These are phyloP conservation scores for Venturiaceae sp. DNA, from an alignment of 2,329 filamentous ascomycete species.

Conservation along the genomic window DNA sequence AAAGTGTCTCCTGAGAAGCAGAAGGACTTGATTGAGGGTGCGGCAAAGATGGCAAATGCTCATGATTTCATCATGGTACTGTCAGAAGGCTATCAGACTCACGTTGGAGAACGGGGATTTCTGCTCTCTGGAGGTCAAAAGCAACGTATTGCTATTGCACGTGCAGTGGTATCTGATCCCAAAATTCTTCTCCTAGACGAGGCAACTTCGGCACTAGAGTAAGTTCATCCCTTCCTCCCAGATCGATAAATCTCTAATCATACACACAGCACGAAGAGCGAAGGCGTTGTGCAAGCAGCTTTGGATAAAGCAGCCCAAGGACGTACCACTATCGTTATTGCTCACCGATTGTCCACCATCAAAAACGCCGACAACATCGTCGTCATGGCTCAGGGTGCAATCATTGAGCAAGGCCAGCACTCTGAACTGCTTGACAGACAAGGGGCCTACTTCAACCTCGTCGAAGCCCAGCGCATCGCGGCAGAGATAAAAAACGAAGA, in stretches of 20 bases:
- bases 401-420: constrained; percentile 88
- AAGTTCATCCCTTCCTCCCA: background rate
- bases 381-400: constrained; percentile 76
- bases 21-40: constrained; percentile 62
- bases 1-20: constrained; percentile 57
- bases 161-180: constrained; percentile 82
- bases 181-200: constrained; percentile 91
- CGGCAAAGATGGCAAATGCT: constrained; percentile 84
- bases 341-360: constrained; percentile 90
- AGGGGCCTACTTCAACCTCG: constrained; percentile 73
- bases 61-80: constrained; percentile 80
- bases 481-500: constrained; percentile 35
- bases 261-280: constrained; percentile 62
- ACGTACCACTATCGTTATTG: constrained; percentile 91
- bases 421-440: constrained; percentile 61
- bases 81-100: constrained; percentile 83
- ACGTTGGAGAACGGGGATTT: constrained; percentile 92
- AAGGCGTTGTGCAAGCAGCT: constrained; percentile 88
- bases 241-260: background rate
- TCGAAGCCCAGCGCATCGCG: constrained; percentile 78
- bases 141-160: constrained; percentile 89
- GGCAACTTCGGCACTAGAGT: constrained; percentile 81
- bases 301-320: constrained; percentile 78
- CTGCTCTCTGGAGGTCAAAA: constrained; percentile 91
- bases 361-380: constrained; percentile 92